Percentiles rank a stretch among this genome's conserved stretches.
These are phyloP conservation scores for Cercospora beticola DNA, from an alignment of 2,329 filamentous ascomycete species.

Conservation along the genomic window DNA sequence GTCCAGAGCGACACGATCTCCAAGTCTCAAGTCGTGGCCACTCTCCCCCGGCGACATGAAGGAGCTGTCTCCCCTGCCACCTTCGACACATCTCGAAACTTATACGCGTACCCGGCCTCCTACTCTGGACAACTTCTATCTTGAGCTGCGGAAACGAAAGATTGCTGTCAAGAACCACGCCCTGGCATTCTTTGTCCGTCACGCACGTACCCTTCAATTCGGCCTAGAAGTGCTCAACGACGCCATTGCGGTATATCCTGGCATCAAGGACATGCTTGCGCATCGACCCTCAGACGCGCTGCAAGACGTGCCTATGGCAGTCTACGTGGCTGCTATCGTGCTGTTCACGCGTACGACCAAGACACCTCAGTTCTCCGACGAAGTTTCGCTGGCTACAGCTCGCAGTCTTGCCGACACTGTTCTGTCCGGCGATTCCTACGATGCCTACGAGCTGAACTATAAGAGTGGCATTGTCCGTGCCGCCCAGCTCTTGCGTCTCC, in stretches of 20 bases:
- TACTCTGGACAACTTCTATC: conserved; percentile 57
- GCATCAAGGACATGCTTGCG: conserved; percentile 12
- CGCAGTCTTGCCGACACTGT: conserved; percentile 4
- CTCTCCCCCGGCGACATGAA: conserved; percentile 60
- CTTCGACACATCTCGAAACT: conserved; percentile 64
- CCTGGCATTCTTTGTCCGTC: conserved; percentile 57
- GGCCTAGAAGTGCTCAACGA: conserved; percentile 52
- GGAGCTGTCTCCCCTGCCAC: conserved; percentile 56
- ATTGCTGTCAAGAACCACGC: conserved; percentile 52
- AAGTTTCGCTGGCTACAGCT: not conserved
- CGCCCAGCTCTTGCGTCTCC: conserved; percentile 29
- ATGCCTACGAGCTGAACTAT: conserved; percentile 2
- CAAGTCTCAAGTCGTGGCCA: conserved; percentile 25
- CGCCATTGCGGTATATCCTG: conserved; percentile 16
- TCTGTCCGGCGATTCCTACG: conserved; percentile 8
- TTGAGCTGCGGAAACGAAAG: conserved; percentile 55
- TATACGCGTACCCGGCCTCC: conserved; percentile 63
- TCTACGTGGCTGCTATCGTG: conserved; percentile 13
- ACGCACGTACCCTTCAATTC: conserved; percentile 51
- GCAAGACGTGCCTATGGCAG: conserved; percentile 1
- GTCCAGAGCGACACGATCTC: not conserved
- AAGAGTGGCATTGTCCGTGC: conserved; percentile 30
- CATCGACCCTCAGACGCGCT: conserved; percentile 1
- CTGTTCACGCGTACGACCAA: conserved; percentile 9
- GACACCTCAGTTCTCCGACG: not conserved